Evolutionary conservation across 352 stramenopile genomes (phyloP).

Genomic region (Phytophthora brassicae): DNA sequence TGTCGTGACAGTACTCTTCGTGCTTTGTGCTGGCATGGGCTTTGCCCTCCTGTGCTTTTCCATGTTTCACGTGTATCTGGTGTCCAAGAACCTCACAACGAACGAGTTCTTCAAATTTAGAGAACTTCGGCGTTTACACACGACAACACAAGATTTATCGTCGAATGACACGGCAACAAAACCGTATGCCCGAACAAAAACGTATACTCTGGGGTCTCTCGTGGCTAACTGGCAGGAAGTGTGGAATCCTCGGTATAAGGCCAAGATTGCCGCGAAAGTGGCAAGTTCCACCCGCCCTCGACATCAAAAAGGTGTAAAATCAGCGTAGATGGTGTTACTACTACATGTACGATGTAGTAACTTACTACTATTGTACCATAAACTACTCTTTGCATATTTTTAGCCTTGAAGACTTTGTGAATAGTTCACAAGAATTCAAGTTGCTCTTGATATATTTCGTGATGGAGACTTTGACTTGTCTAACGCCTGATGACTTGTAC

Average conservation of each 20-base stretch:
- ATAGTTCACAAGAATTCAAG: background rate
- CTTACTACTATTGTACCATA: no score
- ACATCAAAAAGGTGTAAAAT: conserved; percentile 18
- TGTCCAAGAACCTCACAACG: conserved; percentile 58
- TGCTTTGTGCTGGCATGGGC: conserved; percentile 55
- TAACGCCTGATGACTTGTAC: conserved; percentile 55
- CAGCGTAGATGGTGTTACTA: background rate
- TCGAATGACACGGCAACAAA: no score
- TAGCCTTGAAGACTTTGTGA: no score
- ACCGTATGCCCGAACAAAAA: background rate
- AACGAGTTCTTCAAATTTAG: conserved; percentile 80
- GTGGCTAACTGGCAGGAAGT: conserved; percentile 35
- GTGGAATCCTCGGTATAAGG: conserved; percentile 34
- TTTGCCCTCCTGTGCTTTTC: conserved; percentile 47
- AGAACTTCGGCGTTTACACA: conserved; percentile 4
- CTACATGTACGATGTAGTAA: no score
- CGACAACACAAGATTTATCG: no score
- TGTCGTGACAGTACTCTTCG: conserved; percentile 41
- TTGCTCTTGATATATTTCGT: background rate
- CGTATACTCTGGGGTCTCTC: conserved; percentile 23
- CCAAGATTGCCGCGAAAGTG: conserved; percentile 7
- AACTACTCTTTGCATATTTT: no score
- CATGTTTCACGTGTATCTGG: conserved; percentile 56
- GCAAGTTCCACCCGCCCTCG: background rate
- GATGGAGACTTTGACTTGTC: background rate